Conservation (phyloP, 768 basidiomycete genomes). For the Mrakia gelida region DNA sequence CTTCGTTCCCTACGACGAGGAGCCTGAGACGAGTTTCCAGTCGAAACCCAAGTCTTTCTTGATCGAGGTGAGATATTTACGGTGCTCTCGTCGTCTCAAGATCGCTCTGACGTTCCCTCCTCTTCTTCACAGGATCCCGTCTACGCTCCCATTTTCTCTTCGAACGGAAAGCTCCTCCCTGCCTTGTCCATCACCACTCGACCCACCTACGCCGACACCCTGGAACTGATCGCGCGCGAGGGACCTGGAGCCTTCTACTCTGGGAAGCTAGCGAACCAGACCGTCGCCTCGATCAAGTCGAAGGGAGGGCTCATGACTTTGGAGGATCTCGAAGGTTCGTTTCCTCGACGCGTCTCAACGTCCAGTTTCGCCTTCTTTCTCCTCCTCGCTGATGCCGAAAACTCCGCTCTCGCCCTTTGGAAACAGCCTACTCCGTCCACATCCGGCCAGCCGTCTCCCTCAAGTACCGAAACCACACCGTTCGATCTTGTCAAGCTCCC, state of each 20-base stretch:
- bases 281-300: slow-evolving; percentile 63
- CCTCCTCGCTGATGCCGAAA: not conserved
- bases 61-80: slow-evolving; percentile 7
- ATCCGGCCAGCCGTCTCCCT: slow-evolving; percentile 71
- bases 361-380: not conserved
- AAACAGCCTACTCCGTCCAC: slow-evolving; percentile 64
- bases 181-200: slow-evolving; percentile 72
- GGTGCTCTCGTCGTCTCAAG: not conserved
- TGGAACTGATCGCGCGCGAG: slow-evolving; percentile 64
- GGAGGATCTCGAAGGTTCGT: slow-evolving; percentile 52
- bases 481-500: slow-evolving; percentile 82
- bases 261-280: slow-evolving; percentile 75
- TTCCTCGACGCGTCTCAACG: not conserved
- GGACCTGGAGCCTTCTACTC: slow-evolving; percentile 81
- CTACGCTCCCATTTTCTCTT: slow-evolving; percentile 80
- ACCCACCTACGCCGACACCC: slow-evolving; percentile 70
- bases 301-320: slow-evolving; percentile 77
- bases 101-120: not conserved
- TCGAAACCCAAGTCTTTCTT: slow-evolving; percentile 16
- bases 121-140: slow-evolving; percentile 49
- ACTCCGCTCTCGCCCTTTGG: slow-evolving; percentile 20
- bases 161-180: slow-evolving; percentile 61
- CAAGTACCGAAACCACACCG: slow-evolving; percentile 66
- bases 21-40: not conserved
- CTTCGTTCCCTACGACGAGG: slow-evolving; percentile 19